These are phyloP conservation scores for Euphorbia pulcherrima DNA, from an alignment of 345 rosid species.

Conservation along the genomic window DNA sequence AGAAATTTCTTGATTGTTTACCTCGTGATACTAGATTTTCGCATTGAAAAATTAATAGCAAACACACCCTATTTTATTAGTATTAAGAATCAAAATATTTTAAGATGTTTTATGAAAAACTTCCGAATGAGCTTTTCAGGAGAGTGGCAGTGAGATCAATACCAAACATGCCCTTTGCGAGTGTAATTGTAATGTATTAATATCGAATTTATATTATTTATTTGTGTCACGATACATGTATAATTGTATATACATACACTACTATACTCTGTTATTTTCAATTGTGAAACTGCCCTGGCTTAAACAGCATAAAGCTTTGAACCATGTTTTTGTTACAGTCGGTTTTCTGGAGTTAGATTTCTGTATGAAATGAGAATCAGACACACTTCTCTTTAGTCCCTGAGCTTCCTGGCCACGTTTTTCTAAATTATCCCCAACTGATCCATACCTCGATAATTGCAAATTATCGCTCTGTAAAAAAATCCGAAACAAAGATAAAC, in stretches of 20 bases:
- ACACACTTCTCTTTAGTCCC: background rate
- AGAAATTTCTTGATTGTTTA: no score
- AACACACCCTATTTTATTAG: no score
- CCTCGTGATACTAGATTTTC: no score
- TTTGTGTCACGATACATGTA: background rate
- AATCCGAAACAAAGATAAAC: background rate
- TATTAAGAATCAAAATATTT: no score
- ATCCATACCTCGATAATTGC: slow-evolving; percentile 1
- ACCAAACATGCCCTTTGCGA: no score
- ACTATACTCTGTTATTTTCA: background rate
- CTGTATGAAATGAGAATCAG: background rate
- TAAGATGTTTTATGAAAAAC: no score
- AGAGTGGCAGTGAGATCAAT: no score
- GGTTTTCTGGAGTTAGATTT: slow-evolving; percentile 4
- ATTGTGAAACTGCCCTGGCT: background rate
- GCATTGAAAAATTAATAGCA: no score
- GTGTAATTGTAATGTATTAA: no score
- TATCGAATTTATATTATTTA: no score
- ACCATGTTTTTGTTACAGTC: slow-evolving; percentile 1
- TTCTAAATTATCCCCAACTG: background rate
- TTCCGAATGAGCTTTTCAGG: no score
- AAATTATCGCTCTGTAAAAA: slow-evolving; percentile 8
- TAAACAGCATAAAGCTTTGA: slow-evolving; percentile 12
- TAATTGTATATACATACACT: background rate
- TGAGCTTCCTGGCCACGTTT: background rate